Percentiles rank a stretch among this genome's conserved stretches.
phyloP scores from a whole-genome alignment of 371 early-diverging fungal genomes.

The Lichtheimia ramosa region DNA sequence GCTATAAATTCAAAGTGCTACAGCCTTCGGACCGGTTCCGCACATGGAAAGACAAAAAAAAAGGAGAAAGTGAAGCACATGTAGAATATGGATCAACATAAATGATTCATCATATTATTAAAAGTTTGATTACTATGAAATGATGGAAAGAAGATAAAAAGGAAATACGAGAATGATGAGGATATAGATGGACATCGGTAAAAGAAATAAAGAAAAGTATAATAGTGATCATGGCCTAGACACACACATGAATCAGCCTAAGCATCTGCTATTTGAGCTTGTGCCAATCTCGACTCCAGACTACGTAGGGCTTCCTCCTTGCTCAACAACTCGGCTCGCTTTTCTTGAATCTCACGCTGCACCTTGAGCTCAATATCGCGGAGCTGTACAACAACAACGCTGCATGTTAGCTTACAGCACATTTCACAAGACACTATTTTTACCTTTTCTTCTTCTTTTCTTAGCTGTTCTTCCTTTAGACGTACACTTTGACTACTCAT shows the following conservation, averaged over 20 bases:
- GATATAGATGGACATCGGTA: not conserved
- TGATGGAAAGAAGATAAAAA: not conserved
- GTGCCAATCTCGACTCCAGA: slow-evolving; percentile 53
- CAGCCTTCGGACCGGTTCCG: not conserved
- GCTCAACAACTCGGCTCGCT: slow-evolving; percentile 55
- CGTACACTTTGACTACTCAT: slow-evolving; percentile 48
- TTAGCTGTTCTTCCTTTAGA: slow-evolving; percentile 61
- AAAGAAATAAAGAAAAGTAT: not conserved
- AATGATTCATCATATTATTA: not conserved
- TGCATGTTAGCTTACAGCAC: not conserved
- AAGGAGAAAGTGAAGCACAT: not conserved
- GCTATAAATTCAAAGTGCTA: not conserved
- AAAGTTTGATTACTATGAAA: not conserved
- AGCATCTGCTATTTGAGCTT: slow-evolving; percentile 43
- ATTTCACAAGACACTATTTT: not conserved
- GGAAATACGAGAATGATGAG: not conserved
- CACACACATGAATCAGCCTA: not conserved
- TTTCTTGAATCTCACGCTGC: slow-evolving; percentile 58
- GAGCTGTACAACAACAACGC: slow-evolving; percentile 26
- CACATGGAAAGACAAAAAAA: not conserved
- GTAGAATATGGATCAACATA: not conserved
- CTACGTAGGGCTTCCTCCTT: slow-evolving; percentile 59
- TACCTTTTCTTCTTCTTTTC: slow-evolving; percentile 62
- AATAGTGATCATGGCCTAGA: not conserved
- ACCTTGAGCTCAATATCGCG: slow-evolving; percentile 61